Evolutionary conservation across 2,329 filamentous ascomycete genomes (phyloP), one percentile per base, ranked within the genome.

Genomic region (Phyllosticta paracitricarpa): DNA sequence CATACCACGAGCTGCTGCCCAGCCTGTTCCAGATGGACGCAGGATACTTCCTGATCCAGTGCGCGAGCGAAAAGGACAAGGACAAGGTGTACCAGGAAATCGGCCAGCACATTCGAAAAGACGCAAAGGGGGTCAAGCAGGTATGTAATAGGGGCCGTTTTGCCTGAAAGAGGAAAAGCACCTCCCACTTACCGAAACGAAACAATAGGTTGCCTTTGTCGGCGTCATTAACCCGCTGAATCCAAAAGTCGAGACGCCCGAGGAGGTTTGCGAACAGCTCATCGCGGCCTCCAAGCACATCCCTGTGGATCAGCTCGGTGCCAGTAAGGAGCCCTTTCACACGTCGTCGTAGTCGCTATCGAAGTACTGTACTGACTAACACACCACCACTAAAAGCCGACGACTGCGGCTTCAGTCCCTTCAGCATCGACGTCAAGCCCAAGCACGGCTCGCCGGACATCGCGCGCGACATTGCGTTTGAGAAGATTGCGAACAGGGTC

Each of bases 11-110:
- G 24, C 67, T 73, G 22, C 58, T 72, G 19, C 70, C 70, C 9
- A 67, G 63, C 62, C 63, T 73, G 59, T 73, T 73, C 62, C 65
- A 68, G 58, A 71, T 73, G 62, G 71, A 73, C 56, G 71, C 71
- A 2, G 71, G 71, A 6, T 73, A 73, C 63, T 72, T 72, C 64
- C 62, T 73, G 14, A 70, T 72, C 58, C 70, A 71, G 57, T 63
- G 67, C 40, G 66, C 70, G 24, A 67, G 64, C 12, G 70, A 72
- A 62, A 63, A 64, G 24, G 67, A 71, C 56, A 72, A 69, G 56
- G 62, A 68, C 25, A 63, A 63, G 48, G 66, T 72, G 22, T 72
- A 71, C 63, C 63, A 68, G 55, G 64, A 70, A 30, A 70, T 69
- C 40, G 69, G 70, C 4, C 54, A 69, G 57, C 61, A 63, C 24